Evolutionary conservation across 352 stramenopile species (phyloP).

Genomic region (Phytophthora sansomeana): DNA sequence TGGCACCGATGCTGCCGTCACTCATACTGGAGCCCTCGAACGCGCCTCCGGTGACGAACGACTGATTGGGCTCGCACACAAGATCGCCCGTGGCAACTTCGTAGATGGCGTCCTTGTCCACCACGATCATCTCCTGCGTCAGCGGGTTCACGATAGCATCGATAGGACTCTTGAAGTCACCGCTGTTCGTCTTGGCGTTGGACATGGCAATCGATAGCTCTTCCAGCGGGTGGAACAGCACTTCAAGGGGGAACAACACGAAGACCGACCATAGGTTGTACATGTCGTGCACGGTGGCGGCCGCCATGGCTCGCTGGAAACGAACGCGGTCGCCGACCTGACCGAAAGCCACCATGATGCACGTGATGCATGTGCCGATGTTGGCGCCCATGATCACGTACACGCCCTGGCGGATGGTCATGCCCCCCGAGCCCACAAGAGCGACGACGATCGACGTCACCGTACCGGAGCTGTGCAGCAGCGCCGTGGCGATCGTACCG

Average conservation of each 20-base stretch:
- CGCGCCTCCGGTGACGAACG: slow-evolving; percentile 48
- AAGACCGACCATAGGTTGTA: slow-evolving; percentile 92
- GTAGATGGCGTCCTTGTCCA: slow-evolving; percentile 55
- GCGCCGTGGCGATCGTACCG: slow-evolving; percentile 73
- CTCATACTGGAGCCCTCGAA: slow-evolving; percentile 47
- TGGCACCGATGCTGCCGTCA: slow-evolving; percentile 54
- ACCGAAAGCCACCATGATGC: slow-evolving; percentile 91
- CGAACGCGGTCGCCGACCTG: slow-evolving; percentile 79
- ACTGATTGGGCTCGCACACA: slow-evolving; percentile 30
- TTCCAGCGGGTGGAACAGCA: slow-evolving; percentile 67
- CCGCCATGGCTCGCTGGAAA: slow-evolving; percentile 72
- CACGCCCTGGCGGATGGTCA: slow-evolving; percentile 86
- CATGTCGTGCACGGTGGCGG: slow-evolving; percentile 68
- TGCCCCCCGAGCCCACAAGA: slow-evolving; percentile 64
- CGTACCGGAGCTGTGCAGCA: slow-evolving; percentile 81
- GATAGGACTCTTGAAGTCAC: slow-evolving; percentile 52
- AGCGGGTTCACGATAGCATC: slow-evolving; percentile 56
- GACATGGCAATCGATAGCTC: slow-evolving; percentile 58
- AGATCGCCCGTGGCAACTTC: slow-evolving; percentile 41
- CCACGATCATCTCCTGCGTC: slow-evolving; percentile 37
- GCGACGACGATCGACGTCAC: slow-evolving; percentile 85
- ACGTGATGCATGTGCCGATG: slow-evolving; percentile 90
- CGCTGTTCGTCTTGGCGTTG: slow-evolving; percentile 39
- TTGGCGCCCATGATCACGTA: slow-evolving; percentile 95
- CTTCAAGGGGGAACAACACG: slow-evolving; percentile 79